Conservation (phyloP, 1,139 yeast species). For the Candida buenavistaensis region DNA sequence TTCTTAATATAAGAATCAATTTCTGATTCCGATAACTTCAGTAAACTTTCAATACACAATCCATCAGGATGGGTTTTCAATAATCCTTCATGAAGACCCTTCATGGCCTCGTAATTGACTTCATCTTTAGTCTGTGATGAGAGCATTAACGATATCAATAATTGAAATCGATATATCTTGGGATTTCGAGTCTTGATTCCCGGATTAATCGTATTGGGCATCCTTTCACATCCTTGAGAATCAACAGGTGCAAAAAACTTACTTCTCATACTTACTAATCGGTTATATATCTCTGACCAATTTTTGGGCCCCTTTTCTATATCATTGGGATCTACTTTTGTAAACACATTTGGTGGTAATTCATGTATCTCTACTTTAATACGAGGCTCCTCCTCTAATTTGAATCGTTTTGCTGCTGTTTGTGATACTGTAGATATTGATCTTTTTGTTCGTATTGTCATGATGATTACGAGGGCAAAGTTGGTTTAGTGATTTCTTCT, state of each 20-base stretch:
- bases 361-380: conserved; percentile 12
- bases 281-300: conserved; percentile 59
- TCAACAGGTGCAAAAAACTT: conserved; percentile 79
- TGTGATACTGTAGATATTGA: no score
- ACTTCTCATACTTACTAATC: conserved; percentile 64
- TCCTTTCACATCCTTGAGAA: conserved; percentile 79
- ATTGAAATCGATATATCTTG: conserved; percentile 62
- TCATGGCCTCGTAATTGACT: conserved; percentile 74
- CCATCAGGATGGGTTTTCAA: conserved; percentile 20
- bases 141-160: conserved; percentile 77
- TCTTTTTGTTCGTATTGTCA: no score
- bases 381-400: conserved; percentile 8
- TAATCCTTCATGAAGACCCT: conserved; percentile 42
- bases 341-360: conserved; percentile 17
- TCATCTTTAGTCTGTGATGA: conserved; percentile 95
- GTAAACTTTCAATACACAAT: conserved; percentile 31
- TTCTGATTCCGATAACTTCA: conserved; percentile 52
- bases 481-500: no score
- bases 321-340: conserved; percentile 15
- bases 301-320: conserved; percentile 35
- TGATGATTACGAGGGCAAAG: no score
- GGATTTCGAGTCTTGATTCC: conserved; percentile 31
- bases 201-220: conserved; percentile 53
- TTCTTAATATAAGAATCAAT: conserved; percentile 68
- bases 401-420: background rate